Evolutionary conservation across 306 rosid species (phyloP), one percentile per base, ranked within the genome.

Genomic region (Boehmeria nivea): DNA sequence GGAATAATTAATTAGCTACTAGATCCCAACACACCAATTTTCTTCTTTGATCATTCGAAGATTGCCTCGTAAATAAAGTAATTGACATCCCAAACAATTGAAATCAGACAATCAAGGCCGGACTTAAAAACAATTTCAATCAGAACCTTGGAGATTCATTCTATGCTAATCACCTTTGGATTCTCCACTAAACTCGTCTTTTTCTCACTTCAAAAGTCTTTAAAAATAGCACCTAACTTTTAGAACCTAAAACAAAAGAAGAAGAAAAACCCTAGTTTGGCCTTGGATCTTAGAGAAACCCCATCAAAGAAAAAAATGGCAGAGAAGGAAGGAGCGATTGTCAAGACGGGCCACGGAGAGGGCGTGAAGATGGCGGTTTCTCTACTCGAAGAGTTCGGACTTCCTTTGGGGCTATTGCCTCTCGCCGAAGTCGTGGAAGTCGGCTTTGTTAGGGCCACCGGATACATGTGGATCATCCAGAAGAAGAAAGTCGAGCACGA

Each of bases 391-490:
- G 95, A 90, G 47, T 86, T 77, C 20, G 81, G 74, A 8, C 88
- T 90, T 1, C 94, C 97, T 0, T 63, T 23, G 3, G 97, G 95
- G 31, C 94, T 90, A 31, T 83, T 90, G 19, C 97, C 95, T 1
- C 62, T 90, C 0, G 73, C 63, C 0, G 78, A 83, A 0, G 93
- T 86, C 66, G 37, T 79, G 2, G 95, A 89, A 66, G 95, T 86
- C 0, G 97, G 95, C 11, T 81, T 51, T 8, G 97, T 83, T 57
- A 89, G 72, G 48, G 50, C 47, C 28, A 83, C 84, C 0, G 86
- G 94, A 3, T 89, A 81, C 81, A 84, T 89, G 72, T 89, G 97
- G 97, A 79, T 89, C 6, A 51, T 58, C 63, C 97, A 89, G 69
- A 73, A 70, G 73, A 86, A 89, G 74, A 86, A 83, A 58, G 89